These are phyloP conservation scores for Yarrowia deformans DNA, from an alignment of 805 yeast species.

Conservation along the genomic window DNA sequence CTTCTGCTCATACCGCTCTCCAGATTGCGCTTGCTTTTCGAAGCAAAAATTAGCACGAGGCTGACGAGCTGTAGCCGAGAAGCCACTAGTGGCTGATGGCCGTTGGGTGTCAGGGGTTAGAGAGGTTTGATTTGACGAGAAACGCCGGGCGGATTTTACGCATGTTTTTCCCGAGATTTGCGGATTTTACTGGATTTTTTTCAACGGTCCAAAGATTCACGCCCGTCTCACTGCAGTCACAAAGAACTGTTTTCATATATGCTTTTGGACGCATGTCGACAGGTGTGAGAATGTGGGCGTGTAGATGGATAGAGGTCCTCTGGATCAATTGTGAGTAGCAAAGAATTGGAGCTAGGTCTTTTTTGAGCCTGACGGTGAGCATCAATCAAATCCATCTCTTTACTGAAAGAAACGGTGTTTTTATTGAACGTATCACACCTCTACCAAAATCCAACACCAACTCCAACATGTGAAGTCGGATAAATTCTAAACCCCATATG, in stretches of 20 bases:
- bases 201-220: background rate
- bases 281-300: conserved; percentile 22
- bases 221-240: background rate
- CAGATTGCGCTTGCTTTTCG: conserved; percentile 6
- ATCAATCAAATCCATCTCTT: too few relatives aligned
- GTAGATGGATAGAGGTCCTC: background rate
- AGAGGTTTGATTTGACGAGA: background rate
- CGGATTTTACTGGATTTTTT: background rate
- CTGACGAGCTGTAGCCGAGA: background rate
- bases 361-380: too few relatives aligned
- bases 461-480: too few relatives aligned
- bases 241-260: background rate
- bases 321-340: too few relatives aligned
- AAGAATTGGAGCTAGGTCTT: too few relatives aligned
- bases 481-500: too few relatives aligned
- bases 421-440: too few relatives aligned
- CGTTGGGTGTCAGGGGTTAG: background rate
- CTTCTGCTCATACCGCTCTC: conserved; percentile 5
- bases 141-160: background rate
- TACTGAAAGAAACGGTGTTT: too few relatives aligned
- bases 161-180: background rate
- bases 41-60: conserved; percentile 8
- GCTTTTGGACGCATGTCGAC: conserved; percentile 11
- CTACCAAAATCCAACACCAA: too few relatives aligned
- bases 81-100: background rate